Base-by-base conservation (phyloP, 139 green algal species). In the Coelastrella sp. region DNA sequence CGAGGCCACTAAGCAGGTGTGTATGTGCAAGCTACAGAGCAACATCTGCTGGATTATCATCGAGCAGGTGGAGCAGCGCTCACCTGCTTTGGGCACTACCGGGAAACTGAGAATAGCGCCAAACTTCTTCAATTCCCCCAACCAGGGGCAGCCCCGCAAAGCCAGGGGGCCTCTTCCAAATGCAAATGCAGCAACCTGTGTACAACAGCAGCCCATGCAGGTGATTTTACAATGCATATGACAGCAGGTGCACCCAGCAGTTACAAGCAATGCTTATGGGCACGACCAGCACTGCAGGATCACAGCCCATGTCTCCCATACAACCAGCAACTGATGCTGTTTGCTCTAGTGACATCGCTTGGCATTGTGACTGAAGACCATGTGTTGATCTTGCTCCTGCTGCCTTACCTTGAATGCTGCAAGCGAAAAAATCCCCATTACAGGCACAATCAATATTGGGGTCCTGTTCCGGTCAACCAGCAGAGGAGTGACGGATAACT, bases 351-450 rank as follows among this genome's bases (percentile, higher is more conserved):
- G 45, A 13, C n/a, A n/a, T n/a, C n/a, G n/a, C n/a, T n/a, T n/a
- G n/a, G n/a, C n/a, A n/a, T n/a, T n/a, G n/a, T n/a, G n/a, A n/a
- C n/a, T n/a, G n/a, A n/a, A n/a, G n/a, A n/a, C n/a, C n/a, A n/a
- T n/a, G n/a, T n/a, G n/a, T n/a, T n/a, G n/a, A n/a, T n/a, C n/a
- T n/a, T n/a, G n/a, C n/a, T n/a, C n/a, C n/a, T n/a, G 48, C 17
- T 27, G 32, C 64, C 38, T 51, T n/a, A 86, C 66, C 80, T 86
- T 86, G 66, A 86, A 86, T 17, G 66, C 66, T 51, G 80, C 32
- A 27, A 86, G 45, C 3, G 66, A 79, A 1, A 79, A 40, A 15
- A 79, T 78, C 11, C 80, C 80, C 32, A 71, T 69, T 9, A 86
- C 80, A 19, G 80, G 80, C n/a, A 79, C 66, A 19, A 86, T 59